Base-by-base conservation (phyloP, 441 rosid species). In the Biscutella auriculata region DNA sequence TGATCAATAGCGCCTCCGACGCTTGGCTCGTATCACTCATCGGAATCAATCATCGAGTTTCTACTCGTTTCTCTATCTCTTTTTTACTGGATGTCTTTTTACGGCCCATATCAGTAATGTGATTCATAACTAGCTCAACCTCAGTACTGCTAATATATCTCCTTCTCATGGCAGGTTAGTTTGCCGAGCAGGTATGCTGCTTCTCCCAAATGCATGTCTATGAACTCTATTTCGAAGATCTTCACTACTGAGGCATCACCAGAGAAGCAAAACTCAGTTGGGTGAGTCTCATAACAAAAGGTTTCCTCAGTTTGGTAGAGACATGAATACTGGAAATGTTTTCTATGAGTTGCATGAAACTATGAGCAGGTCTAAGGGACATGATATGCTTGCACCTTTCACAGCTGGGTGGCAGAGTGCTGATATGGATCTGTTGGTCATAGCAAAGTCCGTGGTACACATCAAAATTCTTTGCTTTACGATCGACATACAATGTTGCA, bases 351-450 rank as follows among this genome's bases (percentile, higher is more conserved):
- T 19, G 41, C 15, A 10, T 7, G 23, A n/a, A 35, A 5, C 15
- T 56, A 8, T 28, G 63, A 35, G 52, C 82, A 92, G 98, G 68
- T 82, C 68, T 66, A 88, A 86, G 55, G 94, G 96, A 45, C 98
- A 85, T 77, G 88, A 82, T 72, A 84, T 92, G 98, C 78, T 92
- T 67, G 98, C 95, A 41, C 96, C 96, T 72, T 92, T 92, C 68
- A 88, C 96, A 5, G 91, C 96, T 54, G 98, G 96, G 13, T 86
- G 98, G 98, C 98, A 92, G 55, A 70, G 73, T 62, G 59, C 79
- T 42, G 95, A 85, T 71, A 3, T 79, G 57, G 52, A 88, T 72
- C 98, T 96, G 6, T 73, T 90, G 62, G 62, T 90, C 62, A 83
- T 90, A 12, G 78, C 79, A 1, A 91, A 77, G 53, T 85, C 98